Evolutionary conservation across 179 eudicot species (phyloP).

Genomic region (Kewa caespitosa): DNA sequence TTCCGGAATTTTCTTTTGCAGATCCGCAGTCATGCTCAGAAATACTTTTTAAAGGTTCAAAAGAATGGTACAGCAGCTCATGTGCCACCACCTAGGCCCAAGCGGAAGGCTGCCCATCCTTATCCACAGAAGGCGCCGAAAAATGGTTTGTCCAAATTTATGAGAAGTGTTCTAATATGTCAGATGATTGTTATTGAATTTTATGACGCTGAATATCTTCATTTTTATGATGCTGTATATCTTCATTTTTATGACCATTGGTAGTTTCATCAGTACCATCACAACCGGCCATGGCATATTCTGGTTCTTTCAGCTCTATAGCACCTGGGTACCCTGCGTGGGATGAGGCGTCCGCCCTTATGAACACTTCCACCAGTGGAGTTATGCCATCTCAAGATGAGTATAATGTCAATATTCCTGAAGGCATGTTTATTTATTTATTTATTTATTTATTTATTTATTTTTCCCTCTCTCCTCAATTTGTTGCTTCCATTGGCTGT

Average conservation of each 20-base stretch:
- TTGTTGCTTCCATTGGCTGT: neutral
- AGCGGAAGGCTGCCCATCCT: conserved; percentile 89
- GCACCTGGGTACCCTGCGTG: conserved; percentile 66
- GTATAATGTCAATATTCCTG: conserved; percentile 44
- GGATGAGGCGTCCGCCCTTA: conserved; percentile 67
- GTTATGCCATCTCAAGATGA: conserved; percentile 54
- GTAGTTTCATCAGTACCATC: conserved; percentile 52
- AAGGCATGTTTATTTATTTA: conserved; percentile 52
- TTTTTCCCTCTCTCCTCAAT: conserved; percentile 7
- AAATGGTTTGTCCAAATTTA: conserved; percentile 49
- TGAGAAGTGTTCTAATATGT: neutral
- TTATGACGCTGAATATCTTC: conserved; percentile 19
- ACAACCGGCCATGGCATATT: conserved; percentile 55
- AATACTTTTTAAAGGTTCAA: conserved; percentile 88
- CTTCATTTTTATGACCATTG: conserved; percentile 10
- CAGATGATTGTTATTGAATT: conserved; percentile 10
- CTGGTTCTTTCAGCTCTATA: conserved; percentile 56
- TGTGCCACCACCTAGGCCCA: conserved; percentile 96
- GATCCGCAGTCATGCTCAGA: conserved; percentile 97
- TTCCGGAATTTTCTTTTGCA: conserved; percentile 30
- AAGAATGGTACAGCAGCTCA: conserved; percentile 85
- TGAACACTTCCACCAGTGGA: conserved; percentile 46
- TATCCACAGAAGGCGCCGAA: conserved; percentile 83
- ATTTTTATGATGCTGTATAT: too few species aligned
- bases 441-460: too few species aligned